Evolutionary conservation across 306 rosid species (phyloP).

Genomic region (Dryas drummondii): DNA sequence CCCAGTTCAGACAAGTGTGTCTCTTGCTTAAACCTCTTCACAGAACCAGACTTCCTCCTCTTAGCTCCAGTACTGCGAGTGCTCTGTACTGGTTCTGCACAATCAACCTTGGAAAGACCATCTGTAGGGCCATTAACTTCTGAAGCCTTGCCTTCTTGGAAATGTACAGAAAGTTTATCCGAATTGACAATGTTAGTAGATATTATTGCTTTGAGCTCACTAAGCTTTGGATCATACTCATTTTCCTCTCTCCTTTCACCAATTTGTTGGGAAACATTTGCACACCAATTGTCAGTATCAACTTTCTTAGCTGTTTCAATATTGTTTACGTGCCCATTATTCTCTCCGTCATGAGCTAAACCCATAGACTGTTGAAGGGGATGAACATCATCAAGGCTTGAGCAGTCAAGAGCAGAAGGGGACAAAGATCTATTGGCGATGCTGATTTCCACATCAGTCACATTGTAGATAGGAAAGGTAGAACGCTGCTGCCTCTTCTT

Average conservation of each 20-base stretch:
- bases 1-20: constrained; percentile 28
- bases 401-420: constrained; percentile 39
- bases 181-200: constrained; percentile 37
- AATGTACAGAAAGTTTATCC: constrained; percentile 46
- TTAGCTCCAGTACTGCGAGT: constrained; percentile 70
- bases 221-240: constrained; percentile 73
- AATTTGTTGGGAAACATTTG: constrained; percentile 27
- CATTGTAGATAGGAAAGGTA: constrained; percentile 45
- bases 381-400: constrained; percentile 26
- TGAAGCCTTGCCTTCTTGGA: constrained; percentile 42
- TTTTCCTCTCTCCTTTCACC: constrained; percentile 36
- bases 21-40: constrained; percentile 77
- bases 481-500: constrained; percentile 75
- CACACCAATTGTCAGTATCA: constrained; percentile 34
- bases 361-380: constrained; percentile 44
- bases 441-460: constrained; percentile 40
- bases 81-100: constrained; percentile 36
- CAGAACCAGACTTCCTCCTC: constrained; percentile 83
- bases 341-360: constrained; percentile 41
- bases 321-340: constrained; percentile 26
- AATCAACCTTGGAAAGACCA: constrained; percentile 38
- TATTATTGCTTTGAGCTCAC: constrained; percentile 61
- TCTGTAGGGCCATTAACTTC: constrained; percentile 30
- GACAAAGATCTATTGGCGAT: constrained; percentile 36
- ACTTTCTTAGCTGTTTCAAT: constrained; percentile 23